Percentiles rank a stretch among this genome's conserved stretches.
phyloP scores from a whole-genome alignment of 2,329 filamentous ascomycete genomes.

The Helicocarpus griseus region DNA sequence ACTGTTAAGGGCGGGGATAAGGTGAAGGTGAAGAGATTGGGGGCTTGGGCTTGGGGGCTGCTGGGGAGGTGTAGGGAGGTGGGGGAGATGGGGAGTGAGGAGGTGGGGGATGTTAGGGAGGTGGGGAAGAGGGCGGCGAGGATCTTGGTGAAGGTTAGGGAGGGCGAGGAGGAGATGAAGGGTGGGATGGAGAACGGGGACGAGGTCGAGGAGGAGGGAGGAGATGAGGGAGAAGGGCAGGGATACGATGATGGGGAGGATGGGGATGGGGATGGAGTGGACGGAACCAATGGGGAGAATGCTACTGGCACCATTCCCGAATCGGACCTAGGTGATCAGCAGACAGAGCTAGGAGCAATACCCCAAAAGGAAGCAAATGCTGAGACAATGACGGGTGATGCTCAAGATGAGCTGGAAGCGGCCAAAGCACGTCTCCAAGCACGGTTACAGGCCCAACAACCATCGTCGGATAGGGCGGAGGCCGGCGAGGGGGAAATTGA shows the following conservation, averaged over 20 bases:
- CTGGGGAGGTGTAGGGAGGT: conserved; percentile 64
- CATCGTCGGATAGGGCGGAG: conserved; percentile 16
- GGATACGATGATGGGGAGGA: neutral
- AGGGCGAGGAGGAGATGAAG: conserved; percentile 18
- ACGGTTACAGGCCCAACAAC: conserved; percentile 9
- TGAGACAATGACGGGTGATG: conserved; percentile 7
- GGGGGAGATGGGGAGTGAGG: conserved; percentile 64
- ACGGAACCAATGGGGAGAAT: neutral
- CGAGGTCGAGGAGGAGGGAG: conserved; percentile 14
- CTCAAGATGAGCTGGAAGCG: conserved; percentile 35
- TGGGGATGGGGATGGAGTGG: conserved; percentile 1
- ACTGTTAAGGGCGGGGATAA: conserved; percentile 53
- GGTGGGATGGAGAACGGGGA: conserved; percentile 19
- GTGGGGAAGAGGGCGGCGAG: conserved; percentile 65
- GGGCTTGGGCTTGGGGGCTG: conserved; percentile 77
- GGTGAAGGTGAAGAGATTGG: conserved; percentile 55
- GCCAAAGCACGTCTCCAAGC: conserved; percentile 40
- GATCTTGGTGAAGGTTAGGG: conserved; percentile 36
- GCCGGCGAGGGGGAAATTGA: conserved; percentile 15
- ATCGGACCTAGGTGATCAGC: too few relatives aligned
- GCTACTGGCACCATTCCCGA: neutral
- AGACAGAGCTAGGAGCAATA: neutral
- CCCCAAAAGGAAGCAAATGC: conserved; percentile 5
- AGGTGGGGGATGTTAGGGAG: conserved; percentile 67
- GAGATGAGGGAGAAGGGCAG: conserved; percentile 18